These are phyloP conservation scores for Candida sithepensis DNA, from an alignment of 805 yeast species.

Conservation along the genomic window DNA sequence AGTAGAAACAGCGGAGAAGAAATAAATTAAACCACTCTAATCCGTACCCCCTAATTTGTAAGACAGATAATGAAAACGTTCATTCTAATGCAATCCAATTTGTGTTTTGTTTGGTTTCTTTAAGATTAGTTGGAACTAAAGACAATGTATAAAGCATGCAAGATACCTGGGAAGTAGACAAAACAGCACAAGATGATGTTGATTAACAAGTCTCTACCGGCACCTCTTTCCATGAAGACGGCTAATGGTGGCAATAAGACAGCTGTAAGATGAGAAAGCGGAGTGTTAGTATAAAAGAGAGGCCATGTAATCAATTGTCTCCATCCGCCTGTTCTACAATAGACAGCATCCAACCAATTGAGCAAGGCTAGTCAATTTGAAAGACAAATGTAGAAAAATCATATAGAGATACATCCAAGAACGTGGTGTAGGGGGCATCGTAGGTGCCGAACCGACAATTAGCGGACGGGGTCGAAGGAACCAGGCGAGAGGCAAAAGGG, in stretches of 20 bases:
- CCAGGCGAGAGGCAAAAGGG: no score
- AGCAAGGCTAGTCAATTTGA: no score
- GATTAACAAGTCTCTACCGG: conserved; percentile 60
- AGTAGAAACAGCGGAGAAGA: no score
- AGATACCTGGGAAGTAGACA: conserved; percentile 75
- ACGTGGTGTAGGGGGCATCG: no score
- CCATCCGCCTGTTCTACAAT: no score
- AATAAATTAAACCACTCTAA: no score
- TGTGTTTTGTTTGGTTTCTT: neutral
- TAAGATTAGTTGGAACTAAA: conserved; percentile 10
- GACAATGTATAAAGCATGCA: conserved; percentile 70
- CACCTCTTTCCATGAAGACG: conserved; percentile 66
- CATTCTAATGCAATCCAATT: neutral
- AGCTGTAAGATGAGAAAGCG: neutral
- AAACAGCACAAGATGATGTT: conserved; percentile 60
- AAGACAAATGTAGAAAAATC: no score
- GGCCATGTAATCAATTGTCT: no score
- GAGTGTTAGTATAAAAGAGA: conserved; percentile 1
- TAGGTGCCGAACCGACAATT: no score
- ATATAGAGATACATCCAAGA: neutral
- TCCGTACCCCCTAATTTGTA: no score
- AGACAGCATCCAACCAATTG: no score
- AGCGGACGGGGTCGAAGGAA: no score
- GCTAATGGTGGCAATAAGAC: conserved; percentile 64
- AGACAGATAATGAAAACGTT: neutral